These are phyloP conservation scores for Neoboletus brunneissimus DNA, from an alignment of 768 basidiomycete genomes.

Conservation along the genomic window DNA sequence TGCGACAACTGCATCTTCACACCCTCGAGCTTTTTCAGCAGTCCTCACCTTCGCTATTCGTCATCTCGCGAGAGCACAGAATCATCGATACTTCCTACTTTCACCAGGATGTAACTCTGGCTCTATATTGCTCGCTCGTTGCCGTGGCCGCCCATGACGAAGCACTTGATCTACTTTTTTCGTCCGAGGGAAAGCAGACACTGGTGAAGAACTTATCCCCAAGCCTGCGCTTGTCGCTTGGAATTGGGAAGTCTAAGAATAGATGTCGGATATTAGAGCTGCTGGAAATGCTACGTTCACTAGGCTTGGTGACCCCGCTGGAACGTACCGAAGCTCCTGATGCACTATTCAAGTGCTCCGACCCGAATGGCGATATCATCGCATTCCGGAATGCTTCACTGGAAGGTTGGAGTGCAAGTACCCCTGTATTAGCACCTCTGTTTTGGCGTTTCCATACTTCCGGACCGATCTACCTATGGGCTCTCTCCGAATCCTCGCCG, in stretches of 20 bases:
- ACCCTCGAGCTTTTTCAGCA: conserved; percentile 48
- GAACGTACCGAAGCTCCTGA: conserved; percentile 39
- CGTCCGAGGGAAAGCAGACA: conserved; percentile 46
- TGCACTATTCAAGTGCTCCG: conserved; percentile 47
- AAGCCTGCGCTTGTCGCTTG: conserved; percentile 48
- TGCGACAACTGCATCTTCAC: conserved; percentile 60
- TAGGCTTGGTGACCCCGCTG: conserved; percentile 63
- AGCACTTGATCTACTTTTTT: conserved; percentile 52
- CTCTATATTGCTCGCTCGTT: conserved; percentile 62
- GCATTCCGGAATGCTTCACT: conserved; percentile 44
- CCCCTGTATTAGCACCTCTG: conserved; percentile 47
- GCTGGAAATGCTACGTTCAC: conserved; percentile 52
- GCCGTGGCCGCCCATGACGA: conserved; percentile 55
- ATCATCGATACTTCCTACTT: conserved; percentile 63
- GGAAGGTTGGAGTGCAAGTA: conserved; percentile 44
- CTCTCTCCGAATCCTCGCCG: conserved; percentile 45
- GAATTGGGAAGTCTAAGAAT: conserved; percentile 57
- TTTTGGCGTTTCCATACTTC: conserved; percentile 62
- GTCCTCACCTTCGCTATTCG: conserved; percentile 34
- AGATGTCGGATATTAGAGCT: conserved; percentile 60
- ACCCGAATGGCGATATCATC: conserved; percentile 42
- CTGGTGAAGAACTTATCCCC: conserved; percentile 53
- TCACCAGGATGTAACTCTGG: conserved; percentile 60
- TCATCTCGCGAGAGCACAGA: conserved; percentile 52
- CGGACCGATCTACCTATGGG: conserved; percentile 63